These are phyloP conservation scores for Neofusicoccum ribis DNA, from an alignment of 2,329 filamentous ascomycete species.

Conservation along the genomic window DNA sequence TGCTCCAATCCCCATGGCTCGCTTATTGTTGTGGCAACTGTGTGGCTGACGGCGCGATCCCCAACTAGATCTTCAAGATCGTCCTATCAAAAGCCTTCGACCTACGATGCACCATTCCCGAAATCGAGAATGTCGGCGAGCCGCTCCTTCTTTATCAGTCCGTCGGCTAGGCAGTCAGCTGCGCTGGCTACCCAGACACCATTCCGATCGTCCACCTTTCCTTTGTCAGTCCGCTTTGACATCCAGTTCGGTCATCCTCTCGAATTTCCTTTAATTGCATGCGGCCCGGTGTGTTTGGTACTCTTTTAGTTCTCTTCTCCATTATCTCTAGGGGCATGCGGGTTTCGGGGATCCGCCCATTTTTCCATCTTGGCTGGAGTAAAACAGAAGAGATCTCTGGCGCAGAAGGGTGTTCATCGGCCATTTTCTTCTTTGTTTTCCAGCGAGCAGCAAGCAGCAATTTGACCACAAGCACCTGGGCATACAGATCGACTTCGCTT, in stretches of 20 bases:
- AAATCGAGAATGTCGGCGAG: conserved; percentile 97
- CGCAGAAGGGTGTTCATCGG: conserved; percentile 12
- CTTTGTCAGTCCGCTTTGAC: neutral
- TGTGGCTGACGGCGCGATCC: conserved; percentile 9
- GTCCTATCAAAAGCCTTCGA: conserved; percentile 98
- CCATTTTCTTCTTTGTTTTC: neutral
- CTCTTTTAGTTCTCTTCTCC: conserved; percentile 9
- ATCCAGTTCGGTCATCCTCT: neutral
- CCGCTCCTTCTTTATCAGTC: conserved; percentile 80
- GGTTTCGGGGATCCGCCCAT: neutral
- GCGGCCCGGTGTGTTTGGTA: conserved; percentile 18
- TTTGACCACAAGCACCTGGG: conserved; percentile 11
- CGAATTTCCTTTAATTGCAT: conserved; percentile 12
- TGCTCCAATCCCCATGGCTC: neutral
- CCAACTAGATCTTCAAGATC: conserved; percentile 92
- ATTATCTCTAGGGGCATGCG: neutral
- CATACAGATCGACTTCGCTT: conserved; percentile 1
- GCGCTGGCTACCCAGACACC: neutral
- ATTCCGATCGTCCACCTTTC: neutral
- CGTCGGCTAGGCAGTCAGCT: conserved; percentile 27
- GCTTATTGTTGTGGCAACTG: neutral
- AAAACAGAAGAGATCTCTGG: conserved; percentile 17
- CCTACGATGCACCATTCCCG: conserved; percentile 96
- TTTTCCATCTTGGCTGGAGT: conserved; percentile 10
- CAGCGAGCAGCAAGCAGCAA: conserved; percentile 15